Evolutionary conservation across 1,284 basidiomycete species (phyloP), one percentile per base, ranked within the genome.

Genomic region (Austroboletus novae-zelandiae): DNA sequence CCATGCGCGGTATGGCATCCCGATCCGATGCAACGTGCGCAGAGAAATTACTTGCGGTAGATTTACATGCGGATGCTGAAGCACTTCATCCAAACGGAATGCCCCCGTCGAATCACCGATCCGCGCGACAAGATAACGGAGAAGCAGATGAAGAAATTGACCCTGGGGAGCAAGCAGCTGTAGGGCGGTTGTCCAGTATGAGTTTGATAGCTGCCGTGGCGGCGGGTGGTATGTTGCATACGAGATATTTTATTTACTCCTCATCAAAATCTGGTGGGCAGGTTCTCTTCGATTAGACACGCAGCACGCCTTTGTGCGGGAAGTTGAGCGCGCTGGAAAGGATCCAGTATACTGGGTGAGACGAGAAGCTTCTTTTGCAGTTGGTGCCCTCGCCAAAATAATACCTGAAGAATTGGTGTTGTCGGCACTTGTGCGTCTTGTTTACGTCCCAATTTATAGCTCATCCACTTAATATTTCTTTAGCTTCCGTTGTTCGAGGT

Each of bases 101-200:
- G 5, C 34, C 51, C 27, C 57, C 55, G 13, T 34, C 53, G 17
- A 62, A 61, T 32, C 52, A 50, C 40, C 49, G 49, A 45, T 35
- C 54, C 9, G 9, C 34, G 35, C 54, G 54, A 35, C 67, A 62
- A 50, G 54, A 55, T 27, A 5, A 20, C 30, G 52, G 53, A 37
- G 53, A 62, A 30, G 18, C 39, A n/a, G 67, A 55, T 15, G 65
- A 70, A 49, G 67, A 67, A 43, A 47, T 65, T 29, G 74, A 78
- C 43, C 66, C 73, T 15, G 71, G 69, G 42, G 76, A 74, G 60
- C 92, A 96, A 65, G 91, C 90, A 13, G 85, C 90, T 2, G 80
- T 95, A 15, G 95, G 94, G 4, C 80, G 94, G 51, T 77, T 96
- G 48, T 91, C 92, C 7, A 94, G 93, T 54, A 93, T 98, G 87